A percentile compares a stretch with the other conserved stretches of the same genome.
Evolutionary conservation across 2,329 filamentous ascomycete genomes (phyloP).

Genomic region (Ascochyta koolunga): DNA sequence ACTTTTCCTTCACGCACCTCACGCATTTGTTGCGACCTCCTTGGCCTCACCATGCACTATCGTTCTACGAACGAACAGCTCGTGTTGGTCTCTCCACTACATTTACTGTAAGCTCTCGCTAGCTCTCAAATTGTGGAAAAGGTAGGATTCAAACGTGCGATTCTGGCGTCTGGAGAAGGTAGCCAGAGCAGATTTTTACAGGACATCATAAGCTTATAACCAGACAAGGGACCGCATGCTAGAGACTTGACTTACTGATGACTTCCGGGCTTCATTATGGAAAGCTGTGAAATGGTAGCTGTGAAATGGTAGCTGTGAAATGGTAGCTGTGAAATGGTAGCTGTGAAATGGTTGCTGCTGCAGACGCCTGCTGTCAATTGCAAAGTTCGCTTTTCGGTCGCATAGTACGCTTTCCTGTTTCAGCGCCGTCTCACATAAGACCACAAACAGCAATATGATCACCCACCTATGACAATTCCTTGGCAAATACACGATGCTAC

Average conservation of each 20-base stretch:
- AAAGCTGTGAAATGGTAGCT: no score
- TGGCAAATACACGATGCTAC: neutral
- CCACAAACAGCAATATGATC: neutral
- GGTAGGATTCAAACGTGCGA: no score
- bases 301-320: no score
- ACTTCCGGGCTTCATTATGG: no score
- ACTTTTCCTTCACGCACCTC: neutral
- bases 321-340: no score
- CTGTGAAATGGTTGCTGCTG: neutral
- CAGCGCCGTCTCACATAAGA: constrained; percentile 11
- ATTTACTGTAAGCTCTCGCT: neutral
- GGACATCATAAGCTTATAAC: no score
- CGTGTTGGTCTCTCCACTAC: neutral
- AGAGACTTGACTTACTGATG: no score
- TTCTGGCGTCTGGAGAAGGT: no score
- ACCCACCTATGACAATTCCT: neutral
- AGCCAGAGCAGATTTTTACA: no score
- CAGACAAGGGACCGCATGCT: neutral
- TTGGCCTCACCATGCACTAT: neutral
- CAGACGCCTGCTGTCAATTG: no score
- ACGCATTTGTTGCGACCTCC: neutral
- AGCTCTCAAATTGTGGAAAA: no score
- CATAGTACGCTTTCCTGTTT: constrained; percentile 5
- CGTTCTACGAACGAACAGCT: neutral
- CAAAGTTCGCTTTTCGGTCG: neutral